Evolutionary conservation across 75 land plant genomes (phyloP), one percentile per base, ranked within the genome.

Genomic region (Sequoiadendron giganteum): DNA sequence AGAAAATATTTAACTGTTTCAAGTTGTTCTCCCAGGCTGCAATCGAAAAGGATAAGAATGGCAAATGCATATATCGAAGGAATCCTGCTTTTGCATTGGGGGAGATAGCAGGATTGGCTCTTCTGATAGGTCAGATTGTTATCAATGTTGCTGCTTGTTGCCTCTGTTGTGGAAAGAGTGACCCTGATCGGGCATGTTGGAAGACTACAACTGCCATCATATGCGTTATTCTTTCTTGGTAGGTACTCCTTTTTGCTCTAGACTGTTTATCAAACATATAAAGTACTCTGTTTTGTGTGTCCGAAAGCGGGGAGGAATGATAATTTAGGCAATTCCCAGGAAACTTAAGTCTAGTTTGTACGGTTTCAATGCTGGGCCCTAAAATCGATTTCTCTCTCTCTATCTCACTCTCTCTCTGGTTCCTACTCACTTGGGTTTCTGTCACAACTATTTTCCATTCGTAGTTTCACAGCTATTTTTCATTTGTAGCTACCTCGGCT

Each of bases 151-250:
- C 91, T 21, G 92, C 91, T 87, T 94, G 97, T 68, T 94, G 97
- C 70, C 85, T 93, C 78, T 95, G 97, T 84, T 95, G 95, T 87
- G 87, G 86, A 80, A 88, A 83, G 42, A 80, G 84, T n/a, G 87
- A 88, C 49, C 68, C 85, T 61, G 10, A 65, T 10, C 89, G 92
- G 40, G 83, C 92, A 19, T 73, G 72, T 32, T 86, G 87, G 34
- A 91, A 88, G 38, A 91, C 94, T 93, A 88, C 90, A 9, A 18
- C 92, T 19, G 95, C 94, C 14, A 77, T 94, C 5, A 32, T 91
- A 72, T 93, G 91, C 86, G 92, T 93, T 86, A 87, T 91, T 32
- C 84, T 93, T 52, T 95, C 97, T 13, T 94, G 97, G 97, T 95
- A 93, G n/a, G 83, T 3, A 88, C 15, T 73, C 11, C 14, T 73